A percentile compares a stretch with the other conserved stretches of the same genome.
phyloP scores from a whole-genome alignment of 2,329 filamentous ascomycete genomes.

The Fusarium illudens region DNA sequence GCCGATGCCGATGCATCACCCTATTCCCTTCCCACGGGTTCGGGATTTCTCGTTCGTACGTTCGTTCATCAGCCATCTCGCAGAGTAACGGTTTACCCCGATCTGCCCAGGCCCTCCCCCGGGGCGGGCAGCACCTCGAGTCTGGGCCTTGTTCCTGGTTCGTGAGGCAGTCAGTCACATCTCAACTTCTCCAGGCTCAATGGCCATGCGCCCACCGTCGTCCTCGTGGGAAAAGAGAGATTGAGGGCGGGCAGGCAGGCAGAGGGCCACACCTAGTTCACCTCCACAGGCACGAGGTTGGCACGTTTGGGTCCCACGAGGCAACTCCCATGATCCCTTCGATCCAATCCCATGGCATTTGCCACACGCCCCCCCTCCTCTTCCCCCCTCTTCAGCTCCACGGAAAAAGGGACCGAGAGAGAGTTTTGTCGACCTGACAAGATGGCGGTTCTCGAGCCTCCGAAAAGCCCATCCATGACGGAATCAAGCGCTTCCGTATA shows the following conservation, averaged over 20 bases:
- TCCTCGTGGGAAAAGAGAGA: constrained; percentile 3
- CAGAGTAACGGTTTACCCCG: constrained; percentile 20
- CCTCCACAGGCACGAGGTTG: not conserved
- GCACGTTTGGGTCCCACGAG: constrained; percentile 3
- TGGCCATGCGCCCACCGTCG: constrained; percentile 8
- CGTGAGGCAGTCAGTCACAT: constrained; percentile 21
- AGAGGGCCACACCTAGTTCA: not conserved
- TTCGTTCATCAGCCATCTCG: not conserved
- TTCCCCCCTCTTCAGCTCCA: not conserved
- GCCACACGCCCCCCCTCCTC: not conserved
- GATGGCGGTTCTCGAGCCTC: not conserved
- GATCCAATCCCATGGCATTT: not conserved
- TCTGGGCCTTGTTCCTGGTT: constrained; percentile 4
- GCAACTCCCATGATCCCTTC: not conserved
- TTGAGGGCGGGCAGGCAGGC: not conserved
- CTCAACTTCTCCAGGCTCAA: constrained; percentile 18
- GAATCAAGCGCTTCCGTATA: constrained; percentile 1
- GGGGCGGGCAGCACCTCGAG: not conserved
- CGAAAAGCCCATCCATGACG: not conserved
- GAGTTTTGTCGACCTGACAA: not conserved
- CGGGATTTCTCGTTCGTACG: constrained; percentile 18
- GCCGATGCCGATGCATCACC: constrained; percentile 2
- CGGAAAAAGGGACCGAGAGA: not conserved
- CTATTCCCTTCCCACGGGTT: constrained; percentile 10
- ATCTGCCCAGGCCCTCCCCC: constrained; percentile 1